Evolutionary conservation across 2,329 filamentous ascomycete genomes (phyloP).

Genomic region (Penicillium sp.): DNA sequence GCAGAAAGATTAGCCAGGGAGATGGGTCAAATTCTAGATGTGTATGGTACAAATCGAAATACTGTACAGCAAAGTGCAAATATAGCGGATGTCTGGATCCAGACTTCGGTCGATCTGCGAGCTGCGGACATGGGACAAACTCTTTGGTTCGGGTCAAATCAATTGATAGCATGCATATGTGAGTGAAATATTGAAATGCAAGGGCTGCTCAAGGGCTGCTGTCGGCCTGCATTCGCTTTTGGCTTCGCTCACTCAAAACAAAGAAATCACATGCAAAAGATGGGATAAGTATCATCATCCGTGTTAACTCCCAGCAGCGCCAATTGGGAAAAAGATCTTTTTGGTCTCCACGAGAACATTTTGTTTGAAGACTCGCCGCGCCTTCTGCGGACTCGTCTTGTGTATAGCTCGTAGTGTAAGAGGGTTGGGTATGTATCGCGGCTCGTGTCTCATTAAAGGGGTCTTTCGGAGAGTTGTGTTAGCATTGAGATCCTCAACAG

Average conservation of each 20-base stretch:
- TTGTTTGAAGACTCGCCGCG: not conserved
- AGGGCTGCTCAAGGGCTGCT: not conserved
- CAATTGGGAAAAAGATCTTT: slow-evolving; percentile 2
- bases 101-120: not conserved
- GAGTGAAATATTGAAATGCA: not conserved
- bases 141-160: not conserved
- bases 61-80: not conserved
- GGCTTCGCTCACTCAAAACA: not conserved
- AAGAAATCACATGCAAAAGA: not conserved
- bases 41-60: not conserved
- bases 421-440: slow-evolving; percentile 20
- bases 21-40: not conserved
- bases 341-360: not conserved
- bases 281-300: not conserved
- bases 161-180: not conserved
- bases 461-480: slow-evolving; percentile 21
- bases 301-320: slow-evolving; percentile 6
- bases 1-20: not conserved
- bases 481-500: slow-evolving; percentile 2
- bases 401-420: slow-evolving; percentile 13
- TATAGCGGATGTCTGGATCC: not conserved
- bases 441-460: slow-evolving; percentile 29
- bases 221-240: slow-evolving; percentile 4
- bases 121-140: not conserved
- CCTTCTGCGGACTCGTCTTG: not conserved